A percentile compares a stretch with the other conserved stretches of the same genome.
These are phyloP conservation scores for Puccinia polysora DNA, from an alignment of 1,284 basidiomycete species.

Conservation along the genomic window DNA sequence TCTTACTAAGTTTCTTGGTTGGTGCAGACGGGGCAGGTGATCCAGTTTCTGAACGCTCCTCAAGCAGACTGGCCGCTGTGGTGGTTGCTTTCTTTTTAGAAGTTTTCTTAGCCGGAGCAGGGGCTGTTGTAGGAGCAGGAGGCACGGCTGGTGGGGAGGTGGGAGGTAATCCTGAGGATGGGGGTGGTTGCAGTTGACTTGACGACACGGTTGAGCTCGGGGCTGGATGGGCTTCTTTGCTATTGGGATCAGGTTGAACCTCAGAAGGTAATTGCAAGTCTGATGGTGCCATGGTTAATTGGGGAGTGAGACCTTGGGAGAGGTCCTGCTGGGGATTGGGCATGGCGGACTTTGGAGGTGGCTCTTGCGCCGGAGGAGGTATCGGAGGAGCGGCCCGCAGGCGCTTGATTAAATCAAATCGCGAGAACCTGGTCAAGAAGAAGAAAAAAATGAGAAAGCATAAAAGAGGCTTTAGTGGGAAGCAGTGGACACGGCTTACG, in stretches of 20 bases:
- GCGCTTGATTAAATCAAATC: constrained; percentile 37
- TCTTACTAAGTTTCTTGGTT: constrained; percentile 32
- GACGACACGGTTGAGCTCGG: background rate
- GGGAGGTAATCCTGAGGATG: background rate
- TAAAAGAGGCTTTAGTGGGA: too few relatives aligned
- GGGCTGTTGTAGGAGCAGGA: background rate
- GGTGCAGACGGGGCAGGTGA: constrained; percentile 24
- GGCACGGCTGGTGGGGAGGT: constrained; percentile 20
- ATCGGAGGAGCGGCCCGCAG: constrained; percentile 15
- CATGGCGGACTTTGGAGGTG: background rate
- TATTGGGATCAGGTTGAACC: constrained; percentile 1
- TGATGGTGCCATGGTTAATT: constrained; percentile 2
- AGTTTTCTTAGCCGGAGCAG: constrained; percentile 8
- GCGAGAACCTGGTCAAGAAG: constrained; percentile 28
- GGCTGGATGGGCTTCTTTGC: background rate
- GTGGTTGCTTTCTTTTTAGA: constrained; percentile 20
- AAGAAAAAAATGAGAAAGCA: background rate
- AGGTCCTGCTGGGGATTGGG: constrained; percentile 13
- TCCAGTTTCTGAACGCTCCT: constrained; percentile 40
- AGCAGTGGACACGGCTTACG: constrained; percentile 11
- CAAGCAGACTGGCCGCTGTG: background rate
- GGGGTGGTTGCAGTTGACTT: background rate
- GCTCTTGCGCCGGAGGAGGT: background rate
- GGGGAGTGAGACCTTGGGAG: constrained; percentile 6
- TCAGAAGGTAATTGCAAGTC: background rate